These are phyloP conservation scores for Pochonia chlamydosporia DNA, from an alignment of 2,329 filamentous ascomycete species.

Conservation along the genomic window DNA sequence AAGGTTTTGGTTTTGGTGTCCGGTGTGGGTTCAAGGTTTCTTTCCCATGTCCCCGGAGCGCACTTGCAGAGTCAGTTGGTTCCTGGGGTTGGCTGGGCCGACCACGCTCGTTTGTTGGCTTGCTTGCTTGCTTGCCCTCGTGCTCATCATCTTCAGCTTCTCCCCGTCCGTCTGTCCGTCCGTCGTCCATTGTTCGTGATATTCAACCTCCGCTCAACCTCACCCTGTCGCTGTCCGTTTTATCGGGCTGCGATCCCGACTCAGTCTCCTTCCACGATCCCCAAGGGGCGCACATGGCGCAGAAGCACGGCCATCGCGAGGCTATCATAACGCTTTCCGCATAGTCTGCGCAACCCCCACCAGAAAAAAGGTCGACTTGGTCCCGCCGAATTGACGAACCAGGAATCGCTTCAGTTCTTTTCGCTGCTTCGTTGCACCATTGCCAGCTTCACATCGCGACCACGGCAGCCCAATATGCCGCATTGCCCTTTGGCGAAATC, in stretches of 20 bases:
- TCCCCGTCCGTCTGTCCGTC: too few relatives aligned
- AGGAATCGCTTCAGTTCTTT: background rate
- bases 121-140: background rate
- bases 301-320: background rate
- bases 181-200: too few relatives aligned
- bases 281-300: background rate
- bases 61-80: background rate
- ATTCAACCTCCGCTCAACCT: background rate
- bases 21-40: too few relatives aligned
- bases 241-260: background rate
- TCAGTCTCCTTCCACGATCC: background rate
- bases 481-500: constrained; percentile 3
- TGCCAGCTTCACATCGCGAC: background rate
- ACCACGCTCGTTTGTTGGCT: background rate
- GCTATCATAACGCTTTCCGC: background rate
- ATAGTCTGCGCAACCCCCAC: background rate
- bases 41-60: background rate
- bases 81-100: background rate
- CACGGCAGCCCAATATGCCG: constrained; percentile 8
- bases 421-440: constrained; percentile 3
- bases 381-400: constrained; percentile 1
- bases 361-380: background rate
- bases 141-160: background rate
- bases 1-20: too few relatives aligned
- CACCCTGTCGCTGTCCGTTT: background rate